These are phyloP conservation scores for Xanthoconium separans DNA, from an alignment of 1,284 basidiomycete genomes.

Conservation along the genomic window DNA sequence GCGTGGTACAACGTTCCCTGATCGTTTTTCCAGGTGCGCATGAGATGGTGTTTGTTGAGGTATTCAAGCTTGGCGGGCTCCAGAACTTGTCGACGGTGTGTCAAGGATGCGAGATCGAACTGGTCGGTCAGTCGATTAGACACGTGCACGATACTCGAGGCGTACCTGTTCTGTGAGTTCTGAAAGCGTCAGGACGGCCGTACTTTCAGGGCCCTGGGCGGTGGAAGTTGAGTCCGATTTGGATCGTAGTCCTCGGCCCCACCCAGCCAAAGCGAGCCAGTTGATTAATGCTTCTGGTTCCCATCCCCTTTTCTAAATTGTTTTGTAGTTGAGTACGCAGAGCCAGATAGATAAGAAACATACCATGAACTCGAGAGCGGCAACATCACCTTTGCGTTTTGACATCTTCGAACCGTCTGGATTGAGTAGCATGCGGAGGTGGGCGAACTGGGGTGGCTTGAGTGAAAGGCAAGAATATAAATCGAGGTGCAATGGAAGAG, in stretches of 20 bases:
- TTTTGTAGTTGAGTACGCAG: neutral
- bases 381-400: constrained; percentile 89
- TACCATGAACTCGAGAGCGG: constrained; percentile 85
- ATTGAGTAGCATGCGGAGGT: constrained; percentile 90
- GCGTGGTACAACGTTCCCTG: constrained; percentile 46
- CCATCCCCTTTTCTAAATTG: constrained; percentile 69
- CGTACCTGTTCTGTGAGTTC: constrained; percentile 65
- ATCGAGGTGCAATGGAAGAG: constrained; percentile 90
- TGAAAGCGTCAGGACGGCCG: constrained; percentile 59
- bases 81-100: constrained; percentile 73
- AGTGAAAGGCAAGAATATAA: constrained; percentile 82
- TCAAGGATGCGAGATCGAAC: constrained; percentile 72
- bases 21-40: constrained; percentile 43
- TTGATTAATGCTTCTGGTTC: constrained; percentile 90
- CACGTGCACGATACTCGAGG: neutral
- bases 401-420: constrained; percentile 93
- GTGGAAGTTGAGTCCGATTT: constrained; percentile 15
- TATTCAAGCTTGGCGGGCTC: constrained; percentile 72
- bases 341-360: constrained; percentile 20
- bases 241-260: constrained; percentile 50
- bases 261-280: constrained; percentile 92
- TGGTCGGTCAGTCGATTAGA: constrained; percentile 24
- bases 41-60: constrained; percentile 77
- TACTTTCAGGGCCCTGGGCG: constrained; percentile 59
- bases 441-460: constrained; percentile 79